Base-by-base conservation (phyloP, 441 rosid species). In the Rhodomyrtus psidioides region DNA sequence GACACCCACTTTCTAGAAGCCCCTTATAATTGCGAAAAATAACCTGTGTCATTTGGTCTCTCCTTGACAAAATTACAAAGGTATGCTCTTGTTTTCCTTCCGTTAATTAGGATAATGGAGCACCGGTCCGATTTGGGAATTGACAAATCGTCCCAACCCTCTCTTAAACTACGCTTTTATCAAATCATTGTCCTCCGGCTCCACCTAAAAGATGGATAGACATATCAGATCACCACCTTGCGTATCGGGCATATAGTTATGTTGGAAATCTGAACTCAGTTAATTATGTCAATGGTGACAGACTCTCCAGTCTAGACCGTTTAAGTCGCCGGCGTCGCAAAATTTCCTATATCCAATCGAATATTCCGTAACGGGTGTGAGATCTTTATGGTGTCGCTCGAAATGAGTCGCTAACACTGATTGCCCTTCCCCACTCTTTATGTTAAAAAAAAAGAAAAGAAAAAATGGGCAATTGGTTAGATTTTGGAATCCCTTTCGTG, bases 391-490 rank as follows among this genome's bases (percentile, higher is more conserved):
- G 7, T 34, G 8, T 19, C 0, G 0, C 12, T 1, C 0, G 0
- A 0, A 65, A 2, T 2, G 7, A 70, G 2, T 34, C 0, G 1
- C 14, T 2, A 1, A 0, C 26, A 65, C 15, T 1, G 0, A 19
- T 34, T 0, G 15, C 0, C 0, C 21, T 1, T 65, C 9, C 4
- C 2, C 0, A 9, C 0, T 2, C 9, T 10, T 9, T 70, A 1
- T 34, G 46, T 6, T 6, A 70, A 21, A 70, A 3, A 65, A 6
- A 9, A 65, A 51, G 5, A 51, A 12, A 21, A 65, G 79, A 9
- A 10, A 34, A 30, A 46, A 46, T 46, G 51, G 51, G 51, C 9
- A 46, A 1, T 9, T 17, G 19, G 34, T 34, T 19, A 9, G 8
- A 7, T 10, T 10, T 34, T 17, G 13, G 14, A 34, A 19, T 34